These are phyloP conservation scores for Pythium monospermum DNA, from an alignment of 352 stramenopile species.

Conservation along the genomic window DNA sequence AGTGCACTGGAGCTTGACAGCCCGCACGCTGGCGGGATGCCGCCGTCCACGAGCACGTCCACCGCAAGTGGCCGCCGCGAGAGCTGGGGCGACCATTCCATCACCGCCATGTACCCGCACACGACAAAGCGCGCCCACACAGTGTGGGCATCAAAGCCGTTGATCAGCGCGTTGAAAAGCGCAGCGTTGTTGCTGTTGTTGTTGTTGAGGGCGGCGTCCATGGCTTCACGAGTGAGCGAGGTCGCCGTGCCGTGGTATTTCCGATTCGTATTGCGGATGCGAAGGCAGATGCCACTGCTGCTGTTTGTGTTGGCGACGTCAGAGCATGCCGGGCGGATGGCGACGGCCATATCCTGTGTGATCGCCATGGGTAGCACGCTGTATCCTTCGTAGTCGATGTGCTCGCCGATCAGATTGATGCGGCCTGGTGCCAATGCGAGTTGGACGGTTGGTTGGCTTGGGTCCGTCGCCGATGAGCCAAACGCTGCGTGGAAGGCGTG, in stretches of 20 bases:
- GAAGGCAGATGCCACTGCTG: too few species aligned
- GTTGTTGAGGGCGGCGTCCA: not conserved
- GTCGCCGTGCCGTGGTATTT: constrained; percentile 8
- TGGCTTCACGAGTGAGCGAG: constrained; percentile 2
- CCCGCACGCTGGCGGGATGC: constrained; percentile 59
- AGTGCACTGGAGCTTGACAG: constrained; percentile 80
- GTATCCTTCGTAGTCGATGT: constrained; percentile 88
- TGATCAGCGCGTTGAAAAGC: constrained; percentile 10
- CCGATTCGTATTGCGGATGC: not conserved
- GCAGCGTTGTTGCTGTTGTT: not conserved
- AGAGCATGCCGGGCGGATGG: constrained; percentile 20
- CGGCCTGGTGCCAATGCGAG: constrained; percentile 59
- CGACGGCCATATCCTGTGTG: constrained; percentile 48
- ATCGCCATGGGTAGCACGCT: constrained; percentile 82
- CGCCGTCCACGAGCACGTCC: constrained; percentile 45
- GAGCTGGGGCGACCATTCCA: constrained; percentile 16
- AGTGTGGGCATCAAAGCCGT: constrained; percentile 8
- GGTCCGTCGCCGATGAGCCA: not conserved
- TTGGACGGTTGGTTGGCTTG: not conserved
- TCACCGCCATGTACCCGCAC: constrained; percentile 35
- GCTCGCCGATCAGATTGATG: constrained; percentile 86
- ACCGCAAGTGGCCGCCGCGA: constrained; percentile 11
- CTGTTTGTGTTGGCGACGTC: not conserved
- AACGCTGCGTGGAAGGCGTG: constrained; percentile 2
- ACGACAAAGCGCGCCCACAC: constrained; percentile 32